Evolutionary conservation across 306 rosid species (phyloP), one percentile per base, ranked within the genome.

Genomic region (Vicia faba): DNA sequence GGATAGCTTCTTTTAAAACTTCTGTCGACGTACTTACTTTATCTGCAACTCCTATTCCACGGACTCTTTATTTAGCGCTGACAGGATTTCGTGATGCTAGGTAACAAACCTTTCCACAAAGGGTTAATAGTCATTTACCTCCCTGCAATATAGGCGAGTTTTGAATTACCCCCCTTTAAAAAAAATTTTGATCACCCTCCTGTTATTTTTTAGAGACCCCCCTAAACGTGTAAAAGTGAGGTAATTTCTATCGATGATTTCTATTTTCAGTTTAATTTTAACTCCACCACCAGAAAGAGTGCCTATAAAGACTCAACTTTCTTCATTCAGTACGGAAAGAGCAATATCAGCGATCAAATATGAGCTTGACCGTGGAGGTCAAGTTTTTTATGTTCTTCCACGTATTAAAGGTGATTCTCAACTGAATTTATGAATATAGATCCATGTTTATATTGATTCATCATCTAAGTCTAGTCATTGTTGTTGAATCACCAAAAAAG

Each of bases 241-340:
- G 51, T 69, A 60, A 68, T 55, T 60, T 61, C 62, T 65, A 46
- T 65, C 57, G 25, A 33, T 38, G 60, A 57, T 64, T 68, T 69
- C 46, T 55, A 14, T 84, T 84, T 68, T 68, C 91, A 92, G 98
- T 84, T 84, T 92, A 86, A 92, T 92, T 65, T 71, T 96, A 49
- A 92, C 98, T 76, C 96, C 98, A 65, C 98, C 98, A 58, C 97
- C 97, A 35, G 98, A 92, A 88, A 84, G 98, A 76, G 88, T 89
- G 55, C 97, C 98, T 8, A 92, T 92, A 73, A 86, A 79, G 81
- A 89, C 96, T 75, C 89, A 89, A 70, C 96, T 89, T 62, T 86
- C 91, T 60, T 71, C 96, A 51, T 87, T 83, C 84, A 80, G 86
- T 76, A 79, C 87, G 84, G 87, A 89, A 64, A 86, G 66, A 67